Evolutionary conservation across 2,329 filamentous ascomycete species (phyloP).

Genomic region (Grosmannia penicillata): DNA sequence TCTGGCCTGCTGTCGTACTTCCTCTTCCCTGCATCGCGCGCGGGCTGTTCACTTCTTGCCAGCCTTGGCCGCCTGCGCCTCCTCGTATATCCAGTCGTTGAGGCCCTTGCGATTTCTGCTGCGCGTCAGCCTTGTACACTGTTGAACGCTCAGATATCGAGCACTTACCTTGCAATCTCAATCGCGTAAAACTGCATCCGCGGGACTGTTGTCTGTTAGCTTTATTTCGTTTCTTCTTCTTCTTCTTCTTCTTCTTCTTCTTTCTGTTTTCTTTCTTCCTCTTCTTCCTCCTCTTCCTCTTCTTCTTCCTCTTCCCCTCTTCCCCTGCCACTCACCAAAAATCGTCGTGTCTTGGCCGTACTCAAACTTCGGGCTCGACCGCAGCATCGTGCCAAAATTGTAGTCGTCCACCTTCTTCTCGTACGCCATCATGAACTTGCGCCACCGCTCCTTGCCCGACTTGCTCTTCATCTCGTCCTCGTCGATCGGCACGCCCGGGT

Average conservation of each 20-base stretch:
- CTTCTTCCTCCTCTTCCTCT: too few species aligned
- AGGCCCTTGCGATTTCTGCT: conserved; percentile 74
- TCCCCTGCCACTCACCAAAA: conserved; percentile 47
- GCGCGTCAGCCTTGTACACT: conserved; percentile 36
- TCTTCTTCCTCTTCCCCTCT: too few species aligned
- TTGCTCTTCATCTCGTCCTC: conserved; percentile 99
- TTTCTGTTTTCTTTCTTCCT: too few species aligned
- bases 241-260: too few species aligned
- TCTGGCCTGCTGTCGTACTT: too few species aligned
- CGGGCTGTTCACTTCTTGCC: conserved; percentile 6
- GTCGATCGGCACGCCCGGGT: conserved; percentile 64
- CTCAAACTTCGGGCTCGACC: conserved; percentile 62
- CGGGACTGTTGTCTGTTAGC: conserved; percentile 24
- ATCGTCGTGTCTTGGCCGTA: conserved; percentile 85
- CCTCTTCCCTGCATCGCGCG: too few species aligned
- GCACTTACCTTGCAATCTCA: conserved; percentile 28
- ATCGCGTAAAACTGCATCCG: conserved; percentile 42
- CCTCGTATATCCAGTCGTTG: conserved; percentile 95
- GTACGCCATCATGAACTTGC: conserved; percentile 84
- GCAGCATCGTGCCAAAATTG: conserved; percentile 93
- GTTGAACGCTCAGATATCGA: conserved; percentile 30
- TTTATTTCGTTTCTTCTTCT: too few species aligned
- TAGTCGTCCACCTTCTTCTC: conserved; percentile 93
- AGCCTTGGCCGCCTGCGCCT: conserved; percentile 47
- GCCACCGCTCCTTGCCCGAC: conserved; percentile 83